Percentiles rank a stretch among this genome's conserved stretches.
Conservation (phyloP, 345 rosid genomes). For the Ailanthus altissimus region DNA sequence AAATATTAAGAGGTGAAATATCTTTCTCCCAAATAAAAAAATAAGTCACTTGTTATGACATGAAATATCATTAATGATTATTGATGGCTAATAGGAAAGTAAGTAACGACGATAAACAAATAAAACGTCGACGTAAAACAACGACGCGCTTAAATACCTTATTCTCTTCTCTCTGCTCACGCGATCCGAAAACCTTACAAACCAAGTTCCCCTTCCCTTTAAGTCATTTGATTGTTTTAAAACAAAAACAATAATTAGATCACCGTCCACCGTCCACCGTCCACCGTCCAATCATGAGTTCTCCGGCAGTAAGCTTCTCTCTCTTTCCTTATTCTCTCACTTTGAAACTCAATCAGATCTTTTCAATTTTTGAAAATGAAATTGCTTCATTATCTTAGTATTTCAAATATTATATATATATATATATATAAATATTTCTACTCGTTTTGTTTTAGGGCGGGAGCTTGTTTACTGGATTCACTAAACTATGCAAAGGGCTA, state of each 20-base stretch:
- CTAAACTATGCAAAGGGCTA: slow-evolving; percentile 87
- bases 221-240: neutral
- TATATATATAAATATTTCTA: no score
- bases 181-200: slow-evolving; percentile 18
- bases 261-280: slow-evolving; percentile 12
- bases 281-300: slow-evolving; percentile 40
- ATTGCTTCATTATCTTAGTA: neutral
- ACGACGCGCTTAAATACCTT: neutral
- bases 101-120: neutral
- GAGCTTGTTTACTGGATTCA: slow-evolving; percentile 69
- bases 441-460: slow-evolving; percentile 48
- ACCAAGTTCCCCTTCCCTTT: neutral
- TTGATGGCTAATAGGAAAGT: neutral
- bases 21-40: no score
- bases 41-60: neutral
- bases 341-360: neutral
- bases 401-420: neutral
- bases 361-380: neutral
- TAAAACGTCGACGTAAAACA: neutral
- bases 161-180: neutral
- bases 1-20: no score
- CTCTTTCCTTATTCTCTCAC: neutral
- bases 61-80: neutral
- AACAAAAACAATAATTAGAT: slow-evolving; percentile 10
- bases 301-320: slow-evolving; percentile 39